Conservation (phyloP, 306 rosid genomes). For the Chamaecrista fasciculata region DNA sequence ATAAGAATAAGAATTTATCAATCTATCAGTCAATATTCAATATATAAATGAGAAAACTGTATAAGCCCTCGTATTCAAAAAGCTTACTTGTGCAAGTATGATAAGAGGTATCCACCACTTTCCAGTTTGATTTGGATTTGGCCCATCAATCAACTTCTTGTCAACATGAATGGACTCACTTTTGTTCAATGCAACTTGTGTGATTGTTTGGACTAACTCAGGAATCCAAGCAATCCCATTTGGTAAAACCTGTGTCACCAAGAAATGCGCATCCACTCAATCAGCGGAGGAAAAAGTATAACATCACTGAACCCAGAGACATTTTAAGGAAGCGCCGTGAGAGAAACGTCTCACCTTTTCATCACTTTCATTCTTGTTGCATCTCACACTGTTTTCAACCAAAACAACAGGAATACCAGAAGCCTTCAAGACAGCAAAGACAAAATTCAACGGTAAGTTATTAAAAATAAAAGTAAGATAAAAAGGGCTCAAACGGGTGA, state of each 20-base stretch:
- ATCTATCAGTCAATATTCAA: not conserved
- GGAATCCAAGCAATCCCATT: slow-evolving; percentile 91
- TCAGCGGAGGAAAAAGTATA: not conserved
- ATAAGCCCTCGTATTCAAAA: slow-evolving; percentile 13
- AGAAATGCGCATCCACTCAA: slow-evolving; percentile 17
- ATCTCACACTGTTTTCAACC: slow-evolving; percentile 94
- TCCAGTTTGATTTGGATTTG: slow-evolving; percentile 80
- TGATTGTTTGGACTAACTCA: slow-evolving; percentile 69
- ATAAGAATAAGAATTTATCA: not conserved
- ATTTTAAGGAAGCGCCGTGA: slow-evolving; percentile 2
- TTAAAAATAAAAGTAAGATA: not conserved
- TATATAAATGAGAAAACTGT: not conserved
- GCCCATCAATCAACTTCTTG: slow-evolving; percentile 85
- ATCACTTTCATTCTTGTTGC: slow-evolving; percentile 75
- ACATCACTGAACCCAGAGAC: slow-evolving; percentile 12
- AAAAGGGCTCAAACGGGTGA: no score
- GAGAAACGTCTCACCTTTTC: slow-evolving; percentile 69
- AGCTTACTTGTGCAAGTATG: slow-evolving; percentile 64
- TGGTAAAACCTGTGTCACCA: slow-evolving; percentile 80
- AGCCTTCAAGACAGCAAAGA: slow-evolving; percentile 42
- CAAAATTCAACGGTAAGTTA: not conserved
- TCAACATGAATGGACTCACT: slow-evolving; percentile 67
- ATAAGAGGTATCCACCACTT: slow-evolving; percentile 79
- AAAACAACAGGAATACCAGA: slow-evolving; percentile 68
- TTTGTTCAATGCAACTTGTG: slow-evolving; percentile 57